These are phyloP conservation scores for Acacia crassicarpa DNA, from an alignment of 306 rosid species.

Conservation along the genomic window DNA sequence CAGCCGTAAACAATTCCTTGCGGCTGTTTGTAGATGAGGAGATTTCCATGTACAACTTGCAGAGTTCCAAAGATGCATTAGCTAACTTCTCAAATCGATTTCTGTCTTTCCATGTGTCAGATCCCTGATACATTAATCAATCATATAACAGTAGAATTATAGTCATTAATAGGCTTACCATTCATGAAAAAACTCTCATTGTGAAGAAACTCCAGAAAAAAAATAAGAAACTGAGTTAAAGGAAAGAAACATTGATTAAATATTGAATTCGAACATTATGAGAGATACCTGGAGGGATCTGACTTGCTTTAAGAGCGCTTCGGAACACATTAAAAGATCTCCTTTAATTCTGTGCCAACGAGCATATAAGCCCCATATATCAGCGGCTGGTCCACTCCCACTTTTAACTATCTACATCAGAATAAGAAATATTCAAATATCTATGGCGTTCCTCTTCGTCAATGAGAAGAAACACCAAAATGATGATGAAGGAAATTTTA, in stretches of 20 bases:
- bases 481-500: neutral
- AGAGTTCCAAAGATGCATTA: conserved; percentile 81
- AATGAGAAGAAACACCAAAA: neutral
- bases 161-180: conserved; percentile 21
- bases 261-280: neutral
- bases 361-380: conserved; percentile 87
- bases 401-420: conserved; percentile 67
- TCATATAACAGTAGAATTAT: neutral
- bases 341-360: conserved; percentile 92
- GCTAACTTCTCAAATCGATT: conserved; percentile 73
- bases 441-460: neutral
- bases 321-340: conserved; percentile 83
- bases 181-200: conserved; percentile 3
- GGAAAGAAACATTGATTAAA: conserved; percentile 1
- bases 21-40: conserved; percentile 59
- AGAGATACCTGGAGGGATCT: conserved; percentile 88
- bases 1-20: conserved; percentile 69
- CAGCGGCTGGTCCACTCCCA: conserved; percentile 67
- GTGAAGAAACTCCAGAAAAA: conserved; percentile 2
- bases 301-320: conserved; percentile 92
- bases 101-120: conserved; percentile 79
- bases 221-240: neutral
- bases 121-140: conserved; percentile 59
- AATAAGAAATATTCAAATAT: conserved; percentile 28
- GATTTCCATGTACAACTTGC: conserved; percentile 79